Conservation (phyloP, 2,329 filamentous ascomycete genomes). For the Hymenoscyphus occultus region DNA sequence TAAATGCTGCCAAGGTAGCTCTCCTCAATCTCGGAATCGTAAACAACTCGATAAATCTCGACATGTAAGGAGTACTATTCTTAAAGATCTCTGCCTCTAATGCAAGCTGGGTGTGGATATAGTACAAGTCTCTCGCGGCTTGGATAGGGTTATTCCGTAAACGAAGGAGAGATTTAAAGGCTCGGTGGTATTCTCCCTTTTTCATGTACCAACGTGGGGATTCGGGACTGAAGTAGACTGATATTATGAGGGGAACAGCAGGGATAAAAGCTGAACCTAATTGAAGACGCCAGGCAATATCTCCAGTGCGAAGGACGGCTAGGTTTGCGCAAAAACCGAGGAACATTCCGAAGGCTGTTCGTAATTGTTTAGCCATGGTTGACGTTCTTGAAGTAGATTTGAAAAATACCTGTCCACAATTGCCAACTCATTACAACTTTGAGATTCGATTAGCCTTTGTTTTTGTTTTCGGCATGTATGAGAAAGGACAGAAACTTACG, state of each 20-base stretch:
- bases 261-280: constrained; percentile 62
- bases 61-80: constrained; percentile 40
- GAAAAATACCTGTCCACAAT: constrained; percentile 41
- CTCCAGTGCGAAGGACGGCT: constrained; percentile 57
- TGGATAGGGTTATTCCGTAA: constrained; percentile 55
- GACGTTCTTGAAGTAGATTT: no score
- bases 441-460: neutral
- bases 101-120: constrained; percentile 61
- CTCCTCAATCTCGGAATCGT: constrained; percentile 64
- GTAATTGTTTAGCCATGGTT: constrained; percentile 74
- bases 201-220: constrained; percentile 65
- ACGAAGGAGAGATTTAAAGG: constrained; percentile 53
- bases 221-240: constrained; percentile 65
- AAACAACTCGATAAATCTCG: constrained; percentile 62
- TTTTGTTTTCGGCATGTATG: neutral
- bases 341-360: constrained; percentile 61
- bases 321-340: constrained; percentile 63
- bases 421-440: constrained; percentile 13
- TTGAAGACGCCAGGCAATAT: constrained; percentile 59
- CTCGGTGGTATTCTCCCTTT: constrained; percentile 59
- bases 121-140: constrained; percentile 60
- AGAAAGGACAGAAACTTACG: constrained; percentile 14
- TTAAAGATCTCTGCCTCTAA: constrained; percentile 45
- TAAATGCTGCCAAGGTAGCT: constrained; percentile 59
- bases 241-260: constrained; percentile 56